Conservation (phyloP, 169 alveolate species). For the Eimeria acervulina region DNA sequence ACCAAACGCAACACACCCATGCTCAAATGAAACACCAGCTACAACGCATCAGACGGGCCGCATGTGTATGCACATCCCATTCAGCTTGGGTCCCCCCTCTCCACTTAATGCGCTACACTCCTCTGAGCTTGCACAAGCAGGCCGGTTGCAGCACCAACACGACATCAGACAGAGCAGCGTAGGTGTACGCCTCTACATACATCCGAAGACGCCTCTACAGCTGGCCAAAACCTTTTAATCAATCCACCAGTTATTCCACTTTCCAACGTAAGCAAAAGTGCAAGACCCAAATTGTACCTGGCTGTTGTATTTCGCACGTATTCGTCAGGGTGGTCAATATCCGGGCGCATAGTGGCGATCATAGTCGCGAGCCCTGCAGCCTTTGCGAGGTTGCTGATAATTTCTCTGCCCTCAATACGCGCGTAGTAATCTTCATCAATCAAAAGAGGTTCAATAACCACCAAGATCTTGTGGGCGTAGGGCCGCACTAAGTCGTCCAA, state of each 20-base stretch:
- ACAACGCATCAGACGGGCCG: not conserved
- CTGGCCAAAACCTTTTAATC: too few relatives aligned
- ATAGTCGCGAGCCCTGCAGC: slow-evolving; percentile 99
- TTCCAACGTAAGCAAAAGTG: not conserved
- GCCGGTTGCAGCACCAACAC: not conserved
- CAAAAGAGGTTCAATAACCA: slow-evolving; percentile 99
- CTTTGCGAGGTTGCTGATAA: slow-evolving; percentile 95
- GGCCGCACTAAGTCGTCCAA: slow-evolving; percentile 99
- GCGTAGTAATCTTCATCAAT: slow-evolving; percentile 99
- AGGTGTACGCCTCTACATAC: not conserved
- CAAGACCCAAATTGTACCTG: slow-evolving; percentile 41
- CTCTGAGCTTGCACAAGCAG: not conserved
- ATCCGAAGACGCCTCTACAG: not conserved
- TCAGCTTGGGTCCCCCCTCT: not conserved
- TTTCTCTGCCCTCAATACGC: slow-evolving; percentile 99
- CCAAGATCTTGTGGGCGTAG: slow-evolving; percentile 98
- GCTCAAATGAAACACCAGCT: not conserved
- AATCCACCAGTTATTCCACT: not conserved
- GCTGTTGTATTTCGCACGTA: slow-evolving; percentile 98
- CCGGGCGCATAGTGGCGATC: slow-evolving; percentile 99
- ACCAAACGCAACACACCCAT: not conserved
- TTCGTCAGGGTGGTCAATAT: slow-evolving; percentile 99
- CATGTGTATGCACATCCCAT: not conserved
- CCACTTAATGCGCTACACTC: not conserved
- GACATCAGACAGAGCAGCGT: not conserved